Evolutionary conservation across 768 basidiomycete species (phyloP).

Genomic region (Termitomyces sp.): DNA sequence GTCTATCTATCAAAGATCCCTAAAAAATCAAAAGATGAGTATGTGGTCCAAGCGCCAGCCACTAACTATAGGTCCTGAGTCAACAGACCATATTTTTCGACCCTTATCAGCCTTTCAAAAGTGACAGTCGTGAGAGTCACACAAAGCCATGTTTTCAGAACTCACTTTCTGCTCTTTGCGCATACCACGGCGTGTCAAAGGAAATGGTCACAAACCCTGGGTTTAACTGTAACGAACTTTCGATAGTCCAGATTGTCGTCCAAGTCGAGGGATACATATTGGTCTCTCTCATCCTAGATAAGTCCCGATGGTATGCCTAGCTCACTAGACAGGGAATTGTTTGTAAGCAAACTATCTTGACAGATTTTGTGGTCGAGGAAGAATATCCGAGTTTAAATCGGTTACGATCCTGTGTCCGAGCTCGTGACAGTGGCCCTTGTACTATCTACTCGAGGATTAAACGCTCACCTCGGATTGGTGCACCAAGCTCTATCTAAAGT

Average conservation of each 20-base stretch:
- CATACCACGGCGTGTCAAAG: not conserved
- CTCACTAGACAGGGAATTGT: not conserved
- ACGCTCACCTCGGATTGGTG: not conserved
- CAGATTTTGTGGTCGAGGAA: not conserved
- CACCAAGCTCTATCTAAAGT: not conserved
- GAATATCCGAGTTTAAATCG: too few species aligned
- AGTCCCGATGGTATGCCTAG: too few species aligned
- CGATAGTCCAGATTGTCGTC: not conserved
- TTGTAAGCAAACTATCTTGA: not conserved
- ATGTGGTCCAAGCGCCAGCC: not conserved
- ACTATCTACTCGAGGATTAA: not conserved
- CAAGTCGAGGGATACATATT: not conserved
- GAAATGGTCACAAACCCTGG: not conserved
- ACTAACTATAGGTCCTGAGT: not conserved
- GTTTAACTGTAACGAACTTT: not conserved
- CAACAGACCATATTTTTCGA: not conserved
- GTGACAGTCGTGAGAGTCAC: not conserved
- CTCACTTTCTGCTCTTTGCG: not conserved
- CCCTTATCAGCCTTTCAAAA: not conserved
- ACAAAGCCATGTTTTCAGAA: too few species aligned
- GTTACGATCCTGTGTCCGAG: not conserved
- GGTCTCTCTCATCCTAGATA: too few species aligned
- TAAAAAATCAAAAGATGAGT: not conserved
- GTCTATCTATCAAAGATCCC: not conserved
- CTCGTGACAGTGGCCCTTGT: not conserved